A percentile compares a stretch with the other conserved stretches of the same genome.
phyloP scores from a whole-genome alignment of 345 rosid species.

The Acer saccharum region DNA sequence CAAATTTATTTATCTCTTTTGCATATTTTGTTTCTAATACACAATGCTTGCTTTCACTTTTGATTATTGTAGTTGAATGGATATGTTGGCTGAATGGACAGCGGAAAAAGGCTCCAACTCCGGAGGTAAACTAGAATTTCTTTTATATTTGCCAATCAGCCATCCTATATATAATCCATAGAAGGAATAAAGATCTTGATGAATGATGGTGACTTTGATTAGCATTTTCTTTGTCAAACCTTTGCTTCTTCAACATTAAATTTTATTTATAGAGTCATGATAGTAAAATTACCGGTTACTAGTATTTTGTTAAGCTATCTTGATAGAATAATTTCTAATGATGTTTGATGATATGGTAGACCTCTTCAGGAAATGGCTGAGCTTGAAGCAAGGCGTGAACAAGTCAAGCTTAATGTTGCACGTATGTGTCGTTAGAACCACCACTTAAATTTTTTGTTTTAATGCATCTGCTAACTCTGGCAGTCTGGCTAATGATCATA shows the following conservation, averaged over 20 bases:
- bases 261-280: neutral
- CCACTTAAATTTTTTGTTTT: constrained; percentile 14
- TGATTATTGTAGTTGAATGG: constrained; percentile 83
- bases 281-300: neutral
- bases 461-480: neutral
- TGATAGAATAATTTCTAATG: neutral
- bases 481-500: neutral
- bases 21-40: constrained; percentile 7
- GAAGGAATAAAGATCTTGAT: neutral
- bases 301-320: neutral
- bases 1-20: neutral
- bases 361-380: constrained; percentile 67
- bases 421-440: constrained; percentile 47
- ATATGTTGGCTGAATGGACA: constrained; percentile 98
- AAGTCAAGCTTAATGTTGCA: constrained; percentile 76
- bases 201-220: neutral
- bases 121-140: constrained; percentile 53
- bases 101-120: constrained; percentile 82
- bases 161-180: neutral
- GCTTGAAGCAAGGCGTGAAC: constrained; percentile 88
- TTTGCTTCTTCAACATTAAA: neutral
- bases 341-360: constrained; percentile 17
- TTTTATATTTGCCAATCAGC: neutral
- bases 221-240: neutral
- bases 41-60: constrained; percentile 16